Percentiles rank a stretch among this genome's conserved stretches.
Evolutionary conservation across 257 asterid species (phyloP).

Genomic region (Asclepias syriaca): DNA sequence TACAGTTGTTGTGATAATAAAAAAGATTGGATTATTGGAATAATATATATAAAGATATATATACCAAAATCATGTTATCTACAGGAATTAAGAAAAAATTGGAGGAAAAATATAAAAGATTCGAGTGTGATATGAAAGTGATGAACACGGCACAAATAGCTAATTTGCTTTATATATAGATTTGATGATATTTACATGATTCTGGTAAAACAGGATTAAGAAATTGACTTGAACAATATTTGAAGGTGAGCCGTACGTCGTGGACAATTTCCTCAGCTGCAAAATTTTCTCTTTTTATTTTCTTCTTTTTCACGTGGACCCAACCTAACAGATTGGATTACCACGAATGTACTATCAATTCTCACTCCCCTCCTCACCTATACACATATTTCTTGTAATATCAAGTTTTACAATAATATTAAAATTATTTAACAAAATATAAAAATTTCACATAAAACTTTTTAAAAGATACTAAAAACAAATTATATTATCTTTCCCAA

Average conservation of each 20-base stretch:
- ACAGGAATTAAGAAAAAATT: no score
- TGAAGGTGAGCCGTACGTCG: not conserved
- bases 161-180: not conserved
- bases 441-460: no score
- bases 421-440: no score
- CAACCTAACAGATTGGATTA: constrained; percentile 7
- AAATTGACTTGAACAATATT: not conserved
- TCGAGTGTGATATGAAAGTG: not conserved
- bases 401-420: no score
- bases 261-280: not conserved
- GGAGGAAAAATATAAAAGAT: no score
- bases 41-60: no score
- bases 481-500: no score
- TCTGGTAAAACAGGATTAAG: not conserved
- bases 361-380: not conserved
- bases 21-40: no score
- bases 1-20: no score
- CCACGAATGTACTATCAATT: constrained; percentile 5
- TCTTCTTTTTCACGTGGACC: not conserved
- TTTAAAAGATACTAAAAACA: no score
- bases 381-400: no score
- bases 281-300: not conserved
- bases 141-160: not conserved
- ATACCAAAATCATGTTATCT: no score
- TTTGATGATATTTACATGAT: not conserved